Percentiles rank a stretch among this genome's conserved stretches.
Conservation (phyloP, 306 rosid genomes). For the Dryas drummondii region DNA sequence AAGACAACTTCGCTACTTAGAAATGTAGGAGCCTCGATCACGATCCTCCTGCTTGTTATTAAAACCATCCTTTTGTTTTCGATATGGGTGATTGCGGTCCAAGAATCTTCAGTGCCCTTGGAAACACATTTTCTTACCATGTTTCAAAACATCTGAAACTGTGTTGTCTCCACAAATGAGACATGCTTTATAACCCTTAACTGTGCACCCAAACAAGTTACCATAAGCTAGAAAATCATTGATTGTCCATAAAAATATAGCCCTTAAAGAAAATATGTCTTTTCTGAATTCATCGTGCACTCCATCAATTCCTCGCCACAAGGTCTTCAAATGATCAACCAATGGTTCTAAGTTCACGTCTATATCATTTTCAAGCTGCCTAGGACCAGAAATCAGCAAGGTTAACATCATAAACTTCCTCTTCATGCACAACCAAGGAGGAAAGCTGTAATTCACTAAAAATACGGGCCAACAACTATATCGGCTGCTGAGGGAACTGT, state of each 20-base stretch:
- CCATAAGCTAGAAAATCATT: neutral
- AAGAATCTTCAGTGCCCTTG: neutral
- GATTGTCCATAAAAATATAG: neutral
- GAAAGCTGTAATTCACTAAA: no score
- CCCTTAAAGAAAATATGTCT: neutral
- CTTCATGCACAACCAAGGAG: no score
- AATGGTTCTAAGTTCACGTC: neutral
- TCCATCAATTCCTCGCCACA: neutral
- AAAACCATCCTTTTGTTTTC: neutral
- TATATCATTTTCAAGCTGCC: slow-evolving; percentile 34
- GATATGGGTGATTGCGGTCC: neutral
- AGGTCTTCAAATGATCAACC: neutral
- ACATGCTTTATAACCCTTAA: neutral
- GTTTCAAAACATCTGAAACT: no score
- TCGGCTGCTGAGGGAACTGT: neutral
- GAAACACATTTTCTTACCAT: no score
- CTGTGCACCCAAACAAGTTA: neutral
- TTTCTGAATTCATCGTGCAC: neutral
- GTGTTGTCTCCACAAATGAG: neutral
- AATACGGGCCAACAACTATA: no score
- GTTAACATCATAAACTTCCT: neutral
- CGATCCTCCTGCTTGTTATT: neutral
- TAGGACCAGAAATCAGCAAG: neutral
- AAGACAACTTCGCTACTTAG: neutral
- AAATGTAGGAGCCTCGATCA: neutral